Conservation (phyloP, 495 filamentous ascomycete species). For the Pyrenula massariospora region DNA sequence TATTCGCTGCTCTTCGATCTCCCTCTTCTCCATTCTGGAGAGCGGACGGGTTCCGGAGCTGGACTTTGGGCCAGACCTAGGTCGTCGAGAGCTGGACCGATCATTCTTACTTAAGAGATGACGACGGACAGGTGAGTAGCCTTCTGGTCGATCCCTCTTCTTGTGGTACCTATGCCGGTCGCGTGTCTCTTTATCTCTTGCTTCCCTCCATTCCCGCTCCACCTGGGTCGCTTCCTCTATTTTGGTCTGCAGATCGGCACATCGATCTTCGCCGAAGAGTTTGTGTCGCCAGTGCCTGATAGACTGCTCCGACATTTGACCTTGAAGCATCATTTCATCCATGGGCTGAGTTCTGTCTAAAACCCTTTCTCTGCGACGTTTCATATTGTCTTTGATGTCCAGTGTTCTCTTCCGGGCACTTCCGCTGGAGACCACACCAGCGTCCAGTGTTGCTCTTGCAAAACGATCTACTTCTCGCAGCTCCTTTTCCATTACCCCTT, state of each 20-base stretch:
- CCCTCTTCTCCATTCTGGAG: neutral
- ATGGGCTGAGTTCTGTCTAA: neutral
- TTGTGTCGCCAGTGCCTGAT: neutral
- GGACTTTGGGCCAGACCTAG: neutral
- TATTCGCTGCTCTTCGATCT: neutral
- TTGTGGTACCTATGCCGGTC: neutral
- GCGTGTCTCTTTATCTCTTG: neutral
- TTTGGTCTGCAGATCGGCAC: neutral
- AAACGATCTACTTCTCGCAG: neutral
- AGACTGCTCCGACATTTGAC: neutral
- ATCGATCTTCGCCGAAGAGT: neutral
- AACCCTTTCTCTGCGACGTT: neutral
- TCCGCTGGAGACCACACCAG: neutral
- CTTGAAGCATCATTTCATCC: neutral
- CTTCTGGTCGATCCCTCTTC: neutral
- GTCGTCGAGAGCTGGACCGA: neutral
- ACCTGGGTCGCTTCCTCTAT: neutral
- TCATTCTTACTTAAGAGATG: neutral
- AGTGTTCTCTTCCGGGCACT: neutral
- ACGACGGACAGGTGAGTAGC: too few relatives aligned
- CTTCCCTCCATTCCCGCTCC: neutral
- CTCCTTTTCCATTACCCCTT: neutral
- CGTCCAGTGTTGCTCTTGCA: neutral
- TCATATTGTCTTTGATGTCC: neutral
- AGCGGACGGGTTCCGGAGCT: neutral